A percentile compares a stretch with the other conserved stretches of the same genome.
Evolutionary conservation across 208 protist species (phyloP).

Genomic region (Acanthamoeba comandoni): DNA sequence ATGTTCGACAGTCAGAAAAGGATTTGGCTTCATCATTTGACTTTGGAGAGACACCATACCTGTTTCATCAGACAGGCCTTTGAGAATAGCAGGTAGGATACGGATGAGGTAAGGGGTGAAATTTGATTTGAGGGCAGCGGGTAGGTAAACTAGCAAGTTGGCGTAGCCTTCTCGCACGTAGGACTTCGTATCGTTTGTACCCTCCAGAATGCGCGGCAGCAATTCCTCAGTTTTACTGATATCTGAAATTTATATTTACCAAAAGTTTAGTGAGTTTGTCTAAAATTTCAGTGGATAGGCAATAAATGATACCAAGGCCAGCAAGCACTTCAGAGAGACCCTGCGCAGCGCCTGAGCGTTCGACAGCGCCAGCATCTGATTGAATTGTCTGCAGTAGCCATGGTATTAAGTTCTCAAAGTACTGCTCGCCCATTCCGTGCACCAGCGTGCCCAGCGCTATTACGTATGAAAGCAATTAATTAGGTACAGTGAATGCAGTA

Average conservation of each 20-base stretch:
- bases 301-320: constrained; percentile 54
- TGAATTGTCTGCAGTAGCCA: constrained; percentile 87
- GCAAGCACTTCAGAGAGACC: constrained; percentile 87
- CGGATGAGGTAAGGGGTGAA: constrained; percentile 82
- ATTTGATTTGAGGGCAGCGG: constrained; percentile 82
- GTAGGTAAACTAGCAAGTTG: constrained; percentile 87
- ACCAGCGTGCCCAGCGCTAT: constrained; percentile 87
- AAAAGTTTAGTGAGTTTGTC: neutral
- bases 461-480: neutral
- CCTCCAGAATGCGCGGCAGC: constrained; percentile 83
- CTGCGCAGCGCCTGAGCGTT: constrained; percentile 89
- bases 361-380: constrained; percentile 83
- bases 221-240: constrained; percentile 77
- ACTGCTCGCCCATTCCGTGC: constrained; percentile 87
- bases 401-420: constrained; percentile 86
- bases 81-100: constrained; percentile 86
- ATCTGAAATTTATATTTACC: neutral
- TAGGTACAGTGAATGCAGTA: neutral
- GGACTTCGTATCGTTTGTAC: constrained; percentile 72
- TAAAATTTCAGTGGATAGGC: neutral
- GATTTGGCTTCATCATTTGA: neutral
- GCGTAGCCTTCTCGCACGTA: constrained; percentile 88
- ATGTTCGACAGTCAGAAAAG: neutral
- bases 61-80: constrained; percentile 85
- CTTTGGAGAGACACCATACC: constrained; percentile 40